Conservation (phyloP, 306 rosid genomes). For the Cicer judaicum region DNA sequence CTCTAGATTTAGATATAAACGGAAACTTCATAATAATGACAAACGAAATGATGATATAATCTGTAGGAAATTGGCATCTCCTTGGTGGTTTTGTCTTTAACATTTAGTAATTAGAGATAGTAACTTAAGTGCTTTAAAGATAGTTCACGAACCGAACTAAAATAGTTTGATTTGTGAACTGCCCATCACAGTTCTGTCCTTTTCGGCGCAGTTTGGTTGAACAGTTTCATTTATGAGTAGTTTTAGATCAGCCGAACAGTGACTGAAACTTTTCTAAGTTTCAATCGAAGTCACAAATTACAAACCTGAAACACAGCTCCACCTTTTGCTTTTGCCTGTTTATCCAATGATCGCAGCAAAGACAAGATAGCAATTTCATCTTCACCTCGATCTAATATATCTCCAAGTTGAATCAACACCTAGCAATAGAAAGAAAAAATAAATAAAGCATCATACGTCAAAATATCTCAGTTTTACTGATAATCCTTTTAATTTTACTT, state of each 20-base stretch:
- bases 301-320: slow-evolving; percentile 98
- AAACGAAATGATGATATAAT: background rate
- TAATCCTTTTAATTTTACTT: background rate
- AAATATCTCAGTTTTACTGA: background rate
- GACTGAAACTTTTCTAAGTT: slow-evolving; percentile 6
- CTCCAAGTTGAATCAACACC: slow-evolving; percentile 96
- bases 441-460: background rate
- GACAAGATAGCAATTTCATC: slow-evolving; percentile 95
- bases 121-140: background rate
- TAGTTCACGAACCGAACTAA: too few species aligned
- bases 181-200: too few species aligned
- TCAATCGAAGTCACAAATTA: slow-evolving; percentile 39
- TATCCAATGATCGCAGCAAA: slow-evolving; percentile 78
- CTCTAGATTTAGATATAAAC: background rate
- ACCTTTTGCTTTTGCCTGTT: slow-evolving; percentile 80
- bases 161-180: too few species aligned
- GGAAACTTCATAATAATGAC: slow-evolving; percentile 15
- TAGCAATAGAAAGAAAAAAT: slow-evolving; percentile 32
- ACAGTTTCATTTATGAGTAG: background rate
- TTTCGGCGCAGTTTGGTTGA: too few species aligned
- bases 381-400: slow-evolving; percentile 93
- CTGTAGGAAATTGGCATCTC: slow-evolving; percentile 8
- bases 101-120: background rate
- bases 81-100: background rate
- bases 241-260: background rate